These are phyloP conservation scores for Trifolium subterraneum DNA, from an alignment of 306 rosid species.

Conservation along the genomic window DNA sequence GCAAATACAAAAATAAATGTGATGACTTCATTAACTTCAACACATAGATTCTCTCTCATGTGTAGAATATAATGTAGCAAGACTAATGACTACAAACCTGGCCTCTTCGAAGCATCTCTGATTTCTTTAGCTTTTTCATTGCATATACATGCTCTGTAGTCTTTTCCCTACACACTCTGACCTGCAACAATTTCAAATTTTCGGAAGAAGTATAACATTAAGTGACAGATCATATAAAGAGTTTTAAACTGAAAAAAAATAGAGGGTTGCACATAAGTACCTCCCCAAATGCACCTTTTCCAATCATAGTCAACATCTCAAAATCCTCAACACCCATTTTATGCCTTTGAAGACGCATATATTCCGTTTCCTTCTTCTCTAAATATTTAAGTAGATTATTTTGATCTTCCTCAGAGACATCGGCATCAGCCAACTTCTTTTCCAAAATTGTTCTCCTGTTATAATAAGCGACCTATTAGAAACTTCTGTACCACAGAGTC, in stretches of 20 bases:
- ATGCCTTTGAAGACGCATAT: conserved; percentile 98
- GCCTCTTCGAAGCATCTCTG: conserved; percentile 99
- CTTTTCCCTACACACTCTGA: conserved; percentile 85
- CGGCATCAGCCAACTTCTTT: conserved; percentile 96
- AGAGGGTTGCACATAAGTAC: conserved; percentile 44
- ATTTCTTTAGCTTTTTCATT: conserved; percentile 96
- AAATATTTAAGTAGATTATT: conserved; percentile 81
- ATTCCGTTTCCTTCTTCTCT: conserved; percentile 97
- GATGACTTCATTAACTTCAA: conserved; percentile 24
- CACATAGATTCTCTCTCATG: background rate
- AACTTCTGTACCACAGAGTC: background rate
- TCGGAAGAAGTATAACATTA: conserved; percentile 1
- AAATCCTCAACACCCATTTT: conserved; percentile 98
- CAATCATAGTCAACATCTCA: conserved; percentile 90
- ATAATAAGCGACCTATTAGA: background rate
- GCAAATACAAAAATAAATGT: conserved; percentile 22
- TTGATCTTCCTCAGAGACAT: conserved; percentile 99
- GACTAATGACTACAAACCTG: conserved; percentile 66
- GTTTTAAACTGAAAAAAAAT: conserved; percentile 11
- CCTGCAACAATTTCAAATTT: conserved; percentile 61
- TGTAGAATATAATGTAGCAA: conserved; percentile 7
- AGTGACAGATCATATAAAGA: background rate
- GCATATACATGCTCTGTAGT: conserved; percentile 85
- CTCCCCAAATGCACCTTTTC: conserved; percentile 99
- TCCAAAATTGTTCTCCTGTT: conserved; percentile 82